phyloP scores from a whole-genome alignment of 768 basidiomycete species.

The Ephemerocybe angulata region DNA sequence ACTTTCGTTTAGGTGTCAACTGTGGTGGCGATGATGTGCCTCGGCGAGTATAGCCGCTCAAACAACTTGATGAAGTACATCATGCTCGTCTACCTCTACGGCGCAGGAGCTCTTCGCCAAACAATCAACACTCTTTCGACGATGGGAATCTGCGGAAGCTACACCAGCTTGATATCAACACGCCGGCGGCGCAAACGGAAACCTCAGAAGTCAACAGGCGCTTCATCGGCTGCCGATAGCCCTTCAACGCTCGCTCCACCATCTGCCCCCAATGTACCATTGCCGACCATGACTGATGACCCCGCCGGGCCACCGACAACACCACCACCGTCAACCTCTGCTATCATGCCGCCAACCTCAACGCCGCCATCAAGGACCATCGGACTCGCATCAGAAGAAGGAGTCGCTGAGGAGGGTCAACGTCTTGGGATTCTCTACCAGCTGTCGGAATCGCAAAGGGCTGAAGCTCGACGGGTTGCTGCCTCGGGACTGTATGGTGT shows the following conservation, averaged over 20 bases:
- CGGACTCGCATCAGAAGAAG: too few species aligned
- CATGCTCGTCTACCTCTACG: constrained; percentile 29
- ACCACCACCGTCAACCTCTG: too few species aligned
- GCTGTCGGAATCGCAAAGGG: constrained; percentile 22
- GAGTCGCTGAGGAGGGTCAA: neutral
- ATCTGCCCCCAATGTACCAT: too few species aligned
- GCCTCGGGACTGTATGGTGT: constrained; percentile 13
- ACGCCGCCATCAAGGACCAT: too few species aligned
- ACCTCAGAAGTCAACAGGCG: neutral
- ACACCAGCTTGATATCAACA: constrained; percentile 19
- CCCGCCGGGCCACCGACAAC: too few species aligned
- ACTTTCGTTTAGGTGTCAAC: constrained; percentile 19
- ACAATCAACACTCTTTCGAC: constrained; percentile 25
- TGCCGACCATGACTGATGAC: too few species aligned
- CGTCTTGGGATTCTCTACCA: constrained; percentile 17
- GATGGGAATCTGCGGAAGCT: constrained; percentile 29
- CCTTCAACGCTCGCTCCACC: too few species aligned
- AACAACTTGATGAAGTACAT: constrained; percentile 28
- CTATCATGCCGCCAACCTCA: too few species aligned
- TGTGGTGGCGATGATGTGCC: constrained; percentile 13
- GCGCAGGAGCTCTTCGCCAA: constrained; percentile 29
- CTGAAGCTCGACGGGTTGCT: constrained; percentile 18
- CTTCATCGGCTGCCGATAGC: neutral
- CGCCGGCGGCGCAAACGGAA: constrained; percentile 6
- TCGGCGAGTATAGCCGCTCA: constrained; percentile 28